Evolutionary conservation across 805 yeast species (phyloP).

Genomic region (Kockiozyma suomiensis): DNA sequence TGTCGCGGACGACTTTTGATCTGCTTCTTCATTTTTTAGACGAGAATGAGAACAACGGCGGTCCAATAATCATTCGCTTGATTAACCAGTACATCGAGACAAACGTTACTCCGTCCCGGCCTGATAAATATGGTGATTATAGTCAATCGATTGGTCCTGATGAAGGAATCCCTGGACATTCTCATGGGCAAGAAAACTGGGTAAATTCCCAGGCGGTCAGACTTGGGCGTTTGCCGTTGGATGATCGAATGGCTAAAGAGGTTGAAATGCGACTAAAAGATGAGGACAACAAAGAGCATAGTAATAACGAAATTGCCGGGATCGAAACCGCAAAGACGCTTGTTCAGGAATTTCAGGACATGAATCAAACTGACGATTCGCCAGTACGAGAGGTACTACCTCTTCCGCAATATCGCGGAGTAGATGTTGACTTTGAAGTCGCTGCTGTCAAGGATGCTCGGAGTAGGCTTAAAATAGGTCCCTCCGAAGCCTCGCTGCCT

Average conservation of each 20-base stretch:
- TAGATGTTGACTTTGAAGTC: slow-evolving; percentile 79
- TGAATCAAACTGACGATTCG: slow-evolving; percentile 55
- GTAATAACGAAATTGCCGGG: slow-evolving; percentile 41
- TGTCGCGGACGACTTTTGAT: slow-evolving; percentile 84
- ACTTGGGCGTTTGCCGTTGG: slow-evolving; percentile 78
- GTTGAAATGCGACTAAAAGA: slow-evolving; percentile 72
- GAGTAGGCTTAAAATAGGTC: slow-evolving; percentile 66
- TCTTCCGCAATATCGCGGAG: slow-evolving; percentile 77
- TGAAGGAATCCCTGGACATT: slow-evolving; percentile 47
- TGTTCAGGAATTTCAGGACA: slow-evolving; percentile 65
- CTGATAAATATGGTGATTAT: slow-evolving; percentile 40
- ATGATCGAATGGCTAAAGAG: slow-evolving; percentile 81
- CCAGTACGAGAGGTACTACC: slow-evolving; percentile 80
- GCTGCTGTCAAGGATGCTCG: slow-evolving; percentile 80
- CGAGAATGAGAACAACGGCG: slow-evolving; percentile 91
- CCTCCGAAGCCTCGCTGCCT: slow-evolving; percentile 77
- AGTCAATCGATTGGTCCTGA: slow-evolving; percentile 56
- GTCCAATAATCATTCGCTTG: slow-evolving; percentile 79
- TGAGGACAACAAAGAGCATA: slow-evolving; percentile 56
- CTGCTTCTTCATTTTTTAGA: slow-evolving; percentile 81
- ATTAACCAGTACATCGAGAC: slow-evolving; percentile 77
- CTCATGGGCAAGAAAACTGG: slow-evolving; percentile 51
- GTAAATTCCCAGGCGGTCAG: slow-evolving; percentile 74
- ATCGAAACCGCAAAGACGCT: slow-evolving; percentile 49
- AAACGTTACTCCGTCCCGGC: slow-evolving; percentile 42